Percentiles rank a stretch among this genome's conserved stretches.
Conservation (phyloP, 2,329 filamentous ascomycete genomes). For the Pyrenophora tritici-repentis region DNA sequence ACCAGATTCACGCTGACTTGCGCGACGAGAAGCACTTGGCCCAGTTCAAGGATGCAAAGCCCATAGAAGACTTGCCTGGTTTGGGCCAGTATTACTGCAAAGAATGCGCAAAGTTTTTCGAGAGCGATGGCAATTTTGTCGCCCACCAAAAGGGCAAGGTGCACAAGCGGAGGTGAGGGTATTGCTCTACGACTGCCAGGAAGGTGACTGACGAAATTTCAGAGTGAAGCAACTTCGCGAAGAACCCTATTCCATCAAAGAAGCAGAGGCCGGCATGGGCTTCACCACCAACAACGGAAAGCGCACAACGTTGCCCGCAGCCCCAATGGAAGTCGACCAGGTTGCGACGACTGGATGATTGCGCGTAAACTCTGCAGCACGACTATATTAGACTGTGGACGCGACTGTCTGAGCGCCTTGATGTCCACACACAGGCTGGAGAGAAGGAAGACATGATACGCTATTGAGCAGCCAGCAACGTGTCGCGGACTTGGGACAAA, state of each 20-base stretch:
- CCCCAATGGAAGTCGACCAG: conserved; percentile 44
- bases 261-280: conserved; percentile 80
- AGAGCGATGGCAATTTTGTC: conserved; percentile 75
- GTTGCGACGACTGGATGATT: conserved; percentile 2
- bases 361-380: no score
- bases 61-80: conserved; percentile 83
- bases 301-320: conserved; percentile 34
- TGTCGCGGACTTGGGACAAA: not conserved
- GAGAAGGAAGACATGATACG: no score
- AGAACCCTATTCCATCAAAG: conserved; percentile 82
- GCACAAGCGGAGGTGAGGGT: conserved; percentile 79
- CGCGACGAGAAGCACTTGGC: conserved; percentile 77
- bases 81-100: conserved; percentile 86
- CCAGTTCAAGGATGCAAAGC: conserved; percentile 78
- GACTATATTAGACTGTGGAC: no score
- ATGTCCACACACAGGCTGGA: no score
- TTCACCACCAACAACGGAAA: conserved; percentile 71
- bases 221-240: conserved; percentile 83
- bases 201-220: conserved; percentile 16
- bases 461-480: no score
- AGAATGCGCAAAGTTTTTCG: conserved; percentile 96
- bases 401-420: no score
- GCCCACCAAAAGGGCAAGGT: conserved; percentile 85
- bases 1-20: conserved; percentile 87
- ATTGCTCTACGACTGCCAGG: not conserved